Percentiles rank a stretch among this genome's conserved stretches.
Conservation (phyloP, 1,284 basidiomycete genomes). For the Moesziomyces antarcticus region DNA sequence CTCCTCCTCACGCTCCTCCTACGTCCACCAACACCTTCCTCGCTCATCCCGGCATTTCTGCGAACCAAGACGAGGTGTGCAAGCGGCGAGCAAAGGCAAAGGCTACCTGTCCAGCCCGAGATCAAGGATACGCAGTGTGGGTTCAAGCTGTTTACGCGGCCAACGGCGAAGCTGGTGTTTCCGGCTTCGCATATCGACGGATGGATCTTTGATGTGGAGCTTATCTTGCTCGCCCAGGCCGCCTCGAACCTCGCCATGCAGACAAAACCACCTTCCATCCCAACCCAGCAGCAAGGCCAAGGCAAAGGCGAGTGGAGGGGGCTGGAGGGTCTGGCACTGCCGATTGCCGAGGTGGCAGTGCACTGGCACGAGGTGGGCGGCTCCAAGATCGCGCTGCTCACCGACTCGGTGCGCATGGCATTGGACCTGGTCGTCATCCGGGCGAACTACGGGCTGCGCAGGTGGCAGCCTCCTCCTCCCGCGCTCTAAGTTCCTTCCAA, state of each 20-base stretch:
- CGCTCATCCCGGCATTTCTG: no score
- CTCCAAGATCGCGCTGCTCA: constrained; percentile 86
- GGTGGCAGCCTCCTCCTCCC: constrained; percentile 67
- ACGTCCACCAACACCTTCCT: constrained; percentile 48
- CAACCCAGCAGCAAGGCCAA: constrained; percentile 1
- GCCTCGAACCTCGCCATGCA: constrained; percentile 26
- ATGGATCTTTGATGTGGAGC: constrained; percentile 96
- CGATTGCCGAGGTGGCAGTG: constrained; percentile 85
- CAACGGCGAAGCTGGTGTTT: constrained; percentile 82
- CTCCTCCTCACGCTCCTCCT: constrained; percentile 64
- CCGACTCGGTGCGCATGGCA: constrained; percentile 87
- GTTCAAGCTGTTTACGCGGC: constrained; percentile 84
- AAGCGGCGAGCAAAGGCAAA: not conserved
- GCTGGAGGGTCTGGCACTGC: constrained; percentile 73
- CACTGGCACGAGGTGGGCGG: constrained; percentile 92
- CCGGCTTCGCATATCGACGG: constrained; percentile 70
- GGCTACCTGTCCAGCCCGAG: constrained; percentile 75
- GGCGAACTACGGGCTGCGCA: constrained; percentile 81
- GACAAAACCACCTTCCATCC: not conserved
- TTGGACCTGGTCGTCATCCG: constrained; percentile 84
- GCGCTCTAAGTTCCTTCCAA: constrained; percentile 10
- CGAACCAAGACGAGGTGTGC: not conserved
- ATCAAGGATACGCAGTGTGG: constrained; percentile 95
- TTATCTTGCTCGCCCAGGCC: constrained; percentile 80
- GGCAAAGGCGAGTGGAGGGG: constrained; percentile 4